These are phyloP conservation scores for Croton laevigatus DNA, from an alignment of 441 rosid genomes.

Conservation along the genomic window DNA sequence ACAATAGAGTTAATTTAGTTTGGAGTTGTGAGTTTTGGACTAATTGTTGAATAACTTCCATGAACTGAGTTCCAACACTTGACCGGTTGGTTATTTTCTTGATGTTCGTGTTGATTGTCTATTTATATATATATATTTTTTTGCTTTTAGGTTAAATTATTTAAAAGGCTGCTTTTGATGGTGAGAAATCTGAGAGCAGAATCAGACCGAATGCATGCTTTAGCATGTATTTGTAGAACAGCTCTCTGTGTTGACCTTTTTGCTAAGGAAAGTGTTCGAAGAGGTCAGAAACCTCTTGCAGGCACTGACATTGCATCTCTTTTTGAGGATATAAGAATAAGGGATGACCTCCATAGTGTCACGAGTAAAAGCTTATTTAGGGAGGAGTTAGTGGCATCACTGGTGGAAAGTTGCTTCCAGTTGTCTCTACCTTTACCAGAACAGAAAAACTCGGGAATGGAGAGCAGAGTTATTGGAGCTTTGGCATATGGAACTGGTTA, in stretches of 20 bases:
- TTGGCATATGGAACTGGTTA: slow-evolving; percentile 99
- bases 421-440: slow-evolving; percentile 94
- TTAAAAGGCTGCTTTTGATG: slow-evolving; percentile 94
- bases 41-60: background rate
- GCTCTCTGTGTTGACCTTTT: slow-evolving; percentile 99
- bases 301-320: slow-evolving; percentile 98
- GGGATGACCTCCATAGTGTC: slow-evolving; percentile 81
- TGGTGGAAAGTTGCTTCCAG: slow-evolving; percentile 99
- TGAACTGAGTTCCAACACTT: background rate
- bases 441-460: slow-evolving; percentile 90
- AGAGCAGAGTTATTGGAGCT: slow-evolving; percentile 98
- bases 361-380: slow-evolving; percentile 88
- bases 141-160: slow-evolving; percentile 79
- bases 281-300: slow-evolving; percentile 97
- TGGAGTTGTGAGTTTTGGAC: background rate
- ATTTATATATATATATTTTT: slow-evolving; percentile 26
- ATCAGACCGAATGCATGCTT: slow-evolving; percentile 98
- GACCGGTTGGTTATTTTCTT: background rate
- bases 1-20: background rate
- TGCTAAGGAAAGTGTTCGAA: slow-evolving; percentile 92
- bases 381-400: slow-evolving; percentile 95
- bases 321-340: slow-evolving; percentile 86
- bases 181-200: slow-evolving; percentile 98
- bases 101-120: slow-evolving; percentile 6
- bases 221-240: slow-evolving; percentile 97